Base-by-base conservation (phyloP, 352 stramenopile species). In the Pythium rishiriense region DNA sequence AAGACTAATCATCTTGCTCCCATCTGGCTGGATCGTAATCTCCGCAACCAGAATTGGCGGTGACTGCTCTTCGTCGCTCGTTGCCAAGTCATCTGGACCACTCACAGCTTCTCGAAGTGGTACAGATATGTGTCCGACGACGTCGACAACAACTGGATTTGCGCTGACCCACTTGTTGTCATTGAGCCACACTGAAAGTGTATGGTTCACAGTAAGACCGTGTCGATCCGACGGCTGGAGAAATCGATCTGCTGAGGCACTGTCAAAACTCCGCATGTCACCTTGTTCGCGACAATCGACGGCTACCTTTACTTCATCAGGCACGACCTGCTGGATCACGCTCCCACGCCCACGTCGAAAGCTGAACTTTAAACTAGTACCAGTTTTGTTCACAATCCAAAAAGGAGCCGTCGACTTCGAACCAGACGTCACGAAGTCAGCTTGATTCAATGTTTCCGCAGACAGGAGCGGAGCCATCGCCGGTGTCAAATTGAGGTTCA, bases 361-460 rank as follows among this genome's bases (percentile, higher is more conserved):
- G 57, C 85, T 94, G 61, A 94, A 96, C 52, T 94, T 93, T 12
- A 96, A 63, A 17, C 87, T 78, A 37, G 85, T 78, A 4, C 87
- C 87, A 24, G 87, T 93, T 28, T 87, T 91, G 70, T 96, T 96
- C 54, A 94, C 79, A 58, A 96, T 82, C 87, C 87, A 96, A 51
- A 96, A 96, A n/a, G 87, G 87, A 21, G 87, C 78, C 5, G 84
- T 94, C 4, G 85, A 92, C 62, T 94, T 96, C 7, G 84, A 93
- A 8, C 87, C 84, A 3, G 84, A 91, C 0, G 87, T 93, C 52
- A 96, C 85, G 55, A 94, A 93, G 58, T 96, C 87, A 51, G 85
- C 85, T 76, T 91, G 83, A 43, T 79, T 85, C 42, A 96, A 62
- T 24, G 85, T 75, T 15, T 96, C 83, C 0, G 84, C 88, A 6